phyloP scores from a whole-genome alignment of 1,284 basidiomycete species.

The Tilletia caries region DNA sequence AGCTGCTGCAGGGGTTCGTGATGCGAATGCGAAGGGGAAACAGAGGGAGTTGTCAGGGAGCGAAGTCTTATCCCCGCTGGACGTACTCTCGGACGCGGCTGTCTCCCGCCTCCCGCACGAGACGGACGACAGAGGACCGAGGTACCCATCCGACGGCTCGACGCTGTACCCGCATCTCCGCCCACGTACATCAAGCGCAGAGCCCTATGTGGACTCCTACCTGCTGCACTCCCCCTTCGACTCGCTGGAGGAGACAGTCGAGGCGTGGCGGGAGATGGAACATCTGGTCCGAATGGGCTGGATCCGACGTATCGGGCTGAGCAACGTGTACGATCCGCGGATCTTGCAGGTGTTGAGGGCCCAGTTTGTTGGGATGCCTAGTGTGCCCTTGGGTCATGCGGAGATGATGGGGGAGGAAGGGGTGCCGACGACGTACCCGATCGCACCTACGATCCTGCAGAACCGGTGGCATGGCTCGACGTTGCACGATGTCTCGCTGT shows the following conservation, averaged over 20 bases:
- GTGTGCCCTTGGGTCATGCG: not conserved
- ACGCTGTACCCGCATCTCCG: constrained; percentile 2
- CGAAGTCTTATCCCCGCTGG: not conserved
- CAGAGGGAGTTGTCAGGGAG: not conserved
- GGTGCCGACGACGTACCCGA: constrained; percentile 17
- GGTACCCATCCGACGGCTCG: not conserved
- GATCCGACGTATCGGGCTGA: constrained; percentile 41
- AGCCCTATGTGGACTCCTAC: constrained; percentile 46
- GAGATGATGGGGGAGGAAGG: not conserved
- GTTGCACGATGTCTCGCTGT: constrained; percentile 48
- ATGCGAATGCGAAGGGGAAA: constrained; percentile 15
- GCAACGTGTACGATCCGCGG: constrained; percentile 46
- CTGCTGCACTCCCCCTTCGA: constrained; percentile 43
- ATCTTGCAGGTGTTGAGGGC: constrained; percentile 36
- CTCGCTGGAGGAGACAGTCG: constrained; percentile 40
- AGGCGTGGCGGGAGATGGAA: constrained; percentile 48
- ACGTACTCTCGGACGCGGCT: not conserved
- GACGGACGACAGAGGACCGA: not conserved
- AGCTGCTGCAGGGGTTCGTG: not conserved
- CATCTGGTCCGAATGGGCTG: constrained; percentile 36
- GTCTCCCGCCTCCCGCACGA: not conserved
- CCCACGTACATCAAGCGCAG: not conserved
- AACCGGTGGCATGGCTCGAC: constrained; percentile 50
- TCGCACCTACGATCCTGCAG: constrained; percentile 40
- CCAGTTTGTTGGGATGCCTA: constrained; percentile 13